These are phyloP conservation scores for Ophiosphaerella korrae DNA, from an alignment of 2,329 filamentous ascomycete species.

Conservation along the genomic window DNA sequence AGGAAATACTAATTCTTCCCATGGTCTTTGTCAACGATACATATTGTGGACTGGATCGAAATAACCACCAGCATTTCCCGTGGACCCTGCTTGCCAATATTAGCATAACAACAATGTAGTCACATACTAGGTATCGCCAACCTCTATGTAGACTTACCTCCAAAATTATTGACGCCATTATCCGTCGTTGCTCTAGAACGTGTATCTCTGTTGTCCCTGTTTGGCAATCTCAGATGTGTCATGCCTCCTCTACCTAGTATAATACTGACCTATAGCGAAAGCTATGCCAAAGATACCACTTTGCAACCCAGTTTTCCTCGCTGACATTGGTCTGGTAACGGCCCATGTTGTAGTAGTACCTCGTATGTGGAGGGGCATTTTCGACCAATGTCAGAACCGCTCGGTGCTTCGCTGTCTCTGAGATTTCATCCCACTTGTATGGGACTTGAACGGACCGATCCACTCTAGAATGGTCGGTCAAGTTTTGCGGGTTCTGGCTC, in stretches of 20 bases:
- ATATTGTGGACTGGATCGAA: constrained; percentile 31
- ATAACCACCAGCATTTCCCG: constrained; percentile 10
- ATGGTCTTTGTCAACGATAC: constrained; percentile 18
- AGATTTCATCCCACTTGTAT: constrained; percentile 55
- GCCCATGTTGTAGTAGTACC: constrained; percentile 50
- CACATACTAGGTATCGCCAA: background rate
- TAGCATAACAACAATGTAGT: background rate
- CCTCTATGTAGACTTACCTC: constrained; percentile 1
- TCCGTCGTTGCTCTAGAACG: constrained; percentile 7
- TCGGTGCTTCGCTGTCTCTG: constrained; percentile 54
- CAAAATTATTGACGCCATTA: background rate
- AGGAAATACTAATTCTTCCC: too few relatives aligned
- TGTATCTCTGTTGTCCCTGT: constrained; percentile 42
- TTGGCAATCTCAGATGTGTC: constrained; percentile 1
- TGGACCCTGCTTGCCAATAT: constrained; percentile 10
- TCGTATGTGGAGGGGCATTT: constrained; percentile 47
- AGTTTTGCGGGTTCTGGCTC: constrained; percentile 45
- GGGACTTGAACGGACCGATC: constrained; percentile 43
- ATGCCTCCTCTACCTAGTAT: too few relatives aligned
- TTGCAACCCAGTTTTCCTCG: constrained; percentile 57
- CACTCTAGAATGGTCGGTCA: constrained; percentile 45
- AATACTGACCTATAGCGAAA: constrained; percentile 49
- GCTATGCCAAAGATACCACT: constrained; percentile 59
- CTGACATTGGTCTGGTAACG: constrained; percentile 48
- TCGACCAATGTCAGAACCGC: constrained; percentile 52